These are phyloP conservation scores for Sclerotinia nivalis DNA, from an alignment of 2,329 filamentous ascomycete species.

Conservation along the genomic window DNA sequence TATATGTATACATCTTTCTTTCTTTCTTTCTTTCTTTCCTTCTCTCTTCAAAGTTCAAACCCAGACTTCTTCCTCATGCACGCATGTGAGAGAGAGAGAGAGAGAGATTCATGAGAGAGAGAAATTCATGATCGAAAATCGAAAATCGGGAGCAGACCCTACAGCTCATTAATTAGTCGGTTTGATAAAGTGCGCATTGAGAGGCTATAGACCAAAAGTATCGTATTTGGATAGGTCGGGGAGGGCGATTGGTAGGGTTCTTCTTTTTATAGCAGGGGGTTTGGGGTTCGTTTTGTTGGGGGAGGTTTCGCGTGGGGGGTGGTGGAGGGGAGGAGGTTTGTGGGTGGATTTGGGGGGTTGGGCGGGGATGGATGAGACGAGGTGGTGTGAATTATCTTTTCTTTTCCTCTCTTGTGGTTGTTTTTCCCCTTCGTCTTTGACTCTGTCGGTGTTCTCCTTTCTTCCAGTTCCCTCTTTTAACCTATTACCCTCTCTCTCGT, in stretches of 20 bases:
- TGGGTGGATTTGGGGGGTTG: not conserved
- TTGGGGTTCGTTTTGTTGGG: not conserved
- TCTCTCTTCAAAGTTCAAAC: too few relatives aligned
- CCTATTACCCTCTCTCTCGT: not conserved
- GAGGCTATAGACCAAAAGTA: not conserved
- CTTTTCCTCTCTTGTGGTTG: not conserved
- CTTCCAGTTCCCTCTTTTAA: not conserved
- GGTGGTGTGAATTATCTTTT: not conserved
- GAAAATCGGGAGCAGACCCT: too few relatives aligned
- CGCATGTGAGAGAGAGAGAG: too few relatives aligned
- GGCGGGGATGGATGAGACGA: not conserved
- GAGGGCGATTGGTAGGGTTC: not conserved
- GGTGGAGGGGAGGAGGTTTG: not conserved
- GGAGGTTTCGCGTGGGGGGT: conserved; percentile 5
- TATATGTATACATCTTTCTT: too few relatives aligned
- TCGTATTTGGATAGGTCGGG: conserved; percentile 8
- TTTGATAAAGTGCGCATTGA: too few relatives aligned
- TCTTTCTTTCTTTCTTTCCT: too few relatives aligned
- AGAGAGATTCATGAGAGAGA: too few relatives aligned
- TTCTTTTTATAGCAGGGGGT: not conserved
- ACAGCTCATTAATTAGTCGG: too few relatives aligned
- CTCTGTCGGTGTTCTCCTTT: not conserved
- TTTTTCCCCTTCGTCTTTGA: not conserved
- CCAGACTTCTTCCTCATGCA: too few relatives aligned
- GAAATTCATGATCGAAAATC: too few relatives aligned